These are phyloP conservation scores for Salinomyces thailandicus DNA, from an alignment of 2,329 filamentous ascomycete species.

Conservation along the genomic window DNA sequence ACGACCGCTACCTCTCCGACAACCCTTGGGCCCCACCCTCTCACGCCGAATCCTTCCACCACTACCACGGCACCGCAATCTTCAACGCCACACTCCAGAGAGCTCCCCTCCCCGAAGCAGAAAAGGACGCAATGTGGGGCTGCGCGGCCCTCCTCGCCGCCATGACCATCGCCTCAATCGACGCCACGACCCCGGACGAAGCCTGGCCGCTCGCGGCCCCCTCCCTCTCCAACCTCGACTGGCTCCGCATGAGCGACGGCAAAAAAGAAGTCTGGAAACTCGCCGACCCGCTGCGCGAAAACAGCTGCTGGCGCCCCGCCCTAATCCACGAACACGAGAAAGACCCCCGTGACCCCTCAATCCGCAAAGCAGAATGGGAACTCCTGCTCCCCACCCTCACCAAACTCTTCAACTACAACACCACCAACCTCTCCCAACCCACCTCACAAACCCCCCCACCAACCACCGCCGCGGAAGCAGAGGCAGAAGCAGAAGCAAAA, in stretches of 20 bases:
- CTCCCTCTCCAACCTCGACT: slow-evolving; percentile 41
- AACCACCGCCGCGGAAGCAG: too few species aligned
- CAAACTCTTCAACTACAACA: slow-evolving; percentile 17
- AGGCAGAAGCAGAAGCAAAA: slow-evolving; percentile 9
- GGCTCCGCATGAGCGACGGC: slow-evolving; percentile 47
- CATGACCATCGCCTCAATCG: slow-evolving; percentile 37
- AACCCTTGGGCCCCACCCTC: slow-evolving; percentile 14
- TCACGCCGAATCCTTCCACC: slow-evolving; percentile 35
- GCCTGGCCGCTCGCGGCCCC: slow-evolving; percentile 47
- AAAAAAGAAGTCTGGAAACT: slow-evolving; percentile 47
- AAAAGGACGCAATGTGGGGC: slow-evolving; percentile 40
- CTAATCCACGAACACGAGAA: slow-evolving; percentile 16
- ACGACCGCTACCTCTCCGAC: slow-evolving; percentile 38
- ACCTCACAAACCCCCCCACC: too few species aligned
- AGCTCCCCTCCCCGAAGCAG: slow-evolving; percentile 26
- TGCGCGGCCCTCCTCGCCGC: slow-evolving; percentile 39
- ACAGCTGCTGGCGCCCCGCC: slow-evolving; percentile 36
- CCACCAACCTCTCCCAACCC: slow-evolving; percentile 7
- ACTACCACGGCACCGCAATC: slow-evolving; percentile 38
- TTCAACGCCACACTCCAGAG: slow-evolving; percentile 36
- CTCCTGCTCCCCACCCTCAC: slow-evolving; percentile 10
- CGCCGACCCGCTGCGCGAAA: slow-evolving; percentile 37
- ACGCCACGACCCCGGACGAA: slow-evolving; percentile 32
- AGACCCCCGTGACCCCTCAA: neutral
- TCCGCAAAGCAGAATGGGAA: slow-evolving; percentile 9